Conservation (phyloP, 2,329 filamentous ascomycete genomes). For the Fusarium musae region DNA sequence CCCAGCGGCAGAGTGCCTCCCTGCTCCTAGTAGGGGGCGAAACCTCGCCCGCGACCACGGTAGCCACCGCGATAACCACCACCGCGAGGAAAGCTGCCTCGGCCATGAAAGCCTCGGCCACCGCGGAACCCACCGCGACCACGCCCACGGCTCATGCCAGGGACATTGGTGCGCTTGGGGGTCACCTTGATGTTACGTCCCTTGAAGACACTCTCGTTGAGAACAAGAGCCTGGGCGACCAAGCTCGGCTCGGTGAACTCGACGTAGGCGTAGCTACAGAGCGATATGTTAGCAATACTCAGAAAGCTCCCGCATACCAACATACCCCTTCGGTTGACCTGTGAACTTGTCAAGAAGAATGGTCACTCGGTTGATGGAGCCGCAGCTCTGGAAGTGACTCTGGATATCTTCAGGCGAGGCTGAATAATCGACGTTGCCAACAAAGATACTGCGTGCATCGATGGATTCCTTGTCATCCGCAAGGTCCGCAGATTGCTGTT, state of each 20-base stretch:
- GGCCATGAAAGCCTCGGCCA: constrained; percentile 62
- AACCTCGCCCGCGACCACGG: constrained; percentile 73
- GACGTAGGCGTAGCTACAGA: constrained; percentile 91
- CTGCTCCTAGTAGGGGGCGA: constrained; percentile 69
- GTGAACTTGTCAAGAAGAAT: constrained; percentile 98
- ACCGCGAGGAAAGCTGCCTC: constrained; percentile 61
- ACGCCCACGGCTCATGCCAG: constrained; percentile 88
- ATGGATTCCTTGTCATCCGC: constrained; percentile 96
- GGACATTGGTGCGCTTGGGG: constrained; percentile 96
- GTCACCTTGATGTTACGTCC: constrained; percentile 94
- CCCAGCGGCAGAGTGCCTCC: constrained; percentile 42
- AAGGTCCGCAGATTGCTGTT: constrained; percentile 84
- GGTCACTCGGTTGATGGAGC: constrained; percentile 96
- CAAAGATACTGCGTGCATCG: constrained; percentile 95
- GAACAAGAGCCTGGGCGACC: constrained; percentile 90
- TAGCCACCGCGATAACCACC: constrained; percentile 75
- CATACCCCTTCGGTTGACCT: constrained; percentile 98
- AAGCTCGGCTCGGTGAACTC: constrained; percentile 96
- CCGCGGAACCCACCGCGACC: constrained; percentile 50
- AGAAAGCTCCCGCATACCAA: constrained; percentile 1
- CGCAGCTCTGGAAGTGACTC: constrained; percentile 96
- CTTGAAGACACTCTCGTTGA: constrained; percentile 97
- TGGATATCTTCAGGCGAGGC: constrained; percentile 96
- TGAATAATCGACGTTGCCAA: constrained; percentile 98
- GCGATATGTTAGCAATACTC: constrained; percentile 24